Evolutionary conservation across 2,329 filamentous ascomycete genomes (phyloP), one percentile per base, ranked within the genome.

Genomic region (Xylariaceae sp.): DNA sequence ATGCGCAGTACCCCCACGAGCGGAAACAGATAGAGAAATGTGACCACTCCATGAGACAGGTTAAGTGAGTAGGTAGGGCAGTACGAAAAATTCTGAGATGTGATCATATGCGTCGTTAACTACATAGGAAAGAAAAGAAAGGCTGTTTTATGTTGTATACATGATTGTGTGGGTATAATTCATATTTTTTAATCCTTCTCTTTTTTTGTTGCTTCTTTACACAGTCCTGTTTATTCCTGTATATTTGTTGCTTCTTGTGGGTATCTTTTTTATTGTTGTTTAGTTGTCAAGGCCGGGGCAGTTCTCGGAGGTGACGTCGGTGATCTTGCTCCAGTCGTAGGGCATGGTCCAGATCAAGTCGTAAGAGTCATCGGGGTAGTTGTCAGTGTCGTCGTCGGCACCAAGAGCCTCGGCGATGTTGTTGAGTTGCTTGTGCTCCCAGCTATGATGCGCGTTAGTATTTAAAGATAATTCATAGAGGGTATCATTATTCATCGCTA

Each of bases 331-430:
- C 67, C 84, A 86, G 3, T 78, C 75, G 1, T 73, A 73, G 2
- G 81, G 80, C 63, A 81, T 76, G 0, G 78, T 82, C 83, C 83
- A 86, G 62, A 86, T 85, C 13, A 83, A 64, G 64, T 86, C 74
- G 55, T 74, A 86, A 1, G 74, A 70, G 59, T 78, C 75, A 61
- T 75, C 72, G 0, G 81, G 81, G 66, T 86, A 86, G 4, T 71
- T 68, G 1, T 78, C 77, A 0, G 79, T 76, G 64, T 81, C 66
- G 64, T 81, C 66, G 6, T 76, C 67, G 56, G 77, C 80, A 0
- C 84, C 84, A 15, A 87, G 68, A 13, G 74, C 72, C 62, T 80
- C 65, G 1, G 64, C 52, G 9, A 87, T 81, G 61, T 82, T 75
- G 39, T 74, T 77, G 52, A 86, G 69, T 15, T 74, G 72, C 55